Base-by-base conservation (phyloP, 305 asterid species). In the Andrographis paniculata region DNA sequence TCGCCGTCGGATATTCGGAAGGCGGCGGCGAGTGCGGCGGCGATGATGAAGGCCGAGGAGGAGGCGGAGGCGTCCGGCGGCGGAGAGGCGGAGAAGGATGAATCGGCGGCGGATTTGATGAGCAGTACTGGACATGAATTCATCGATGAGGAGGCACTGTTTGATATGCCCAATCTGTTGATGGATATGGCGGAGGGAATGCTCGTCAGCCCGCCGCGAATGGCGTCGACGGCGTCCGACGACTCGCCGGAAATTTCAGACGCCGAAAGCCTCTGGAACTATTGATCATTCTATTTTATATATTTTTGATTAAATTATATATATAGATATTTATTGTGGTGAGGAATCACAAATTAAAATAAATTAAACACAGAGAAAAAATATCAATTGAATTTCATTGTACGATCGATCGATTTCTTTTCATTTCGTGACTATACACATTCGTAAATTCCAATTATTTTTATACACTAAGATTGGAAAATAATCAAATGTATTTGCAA, bases 181-280 rank as follows among this genome's bases (percentile, higher is more conserved):
- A 66, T 52, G 65, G 80, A 69, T 22, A 78, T 81, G 93, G 93
- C 93, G 6, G 80, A 69, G 50, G 93, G 87, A 51, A 78, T 81
- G 93, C 77, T 81, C 19, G 68, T 77, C 18, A 80, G 84, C 53
- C 93, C 84, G 17, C 93, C 88, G 20, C 62, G 88, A 41, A 63
- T 68, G 36, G 42, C 45, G 30, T 55, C 77, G 15, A 56, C 72
- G 27, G 45, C 65, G 21, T 48, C 75, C 0, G 78, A 67, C 8
- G 68, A 70, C 43, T 58, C 70, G 19, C 63, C 72, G 11, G 74
- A 43, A 14, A 66, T 71, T 46, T 72, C 70, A 1, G 76, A 67
- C 31, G 68, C 47, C 15, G 84, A 75, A 31, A 77, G 20, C 33
- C 72, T 83, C 0, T 83, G 94, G 94, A 75, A 66, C 63, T 79